These are phyloP conservation scores for Acorus gramineus DNA, from an alignment of 106 monocot species.

Conservation along the genomic window DNA sequence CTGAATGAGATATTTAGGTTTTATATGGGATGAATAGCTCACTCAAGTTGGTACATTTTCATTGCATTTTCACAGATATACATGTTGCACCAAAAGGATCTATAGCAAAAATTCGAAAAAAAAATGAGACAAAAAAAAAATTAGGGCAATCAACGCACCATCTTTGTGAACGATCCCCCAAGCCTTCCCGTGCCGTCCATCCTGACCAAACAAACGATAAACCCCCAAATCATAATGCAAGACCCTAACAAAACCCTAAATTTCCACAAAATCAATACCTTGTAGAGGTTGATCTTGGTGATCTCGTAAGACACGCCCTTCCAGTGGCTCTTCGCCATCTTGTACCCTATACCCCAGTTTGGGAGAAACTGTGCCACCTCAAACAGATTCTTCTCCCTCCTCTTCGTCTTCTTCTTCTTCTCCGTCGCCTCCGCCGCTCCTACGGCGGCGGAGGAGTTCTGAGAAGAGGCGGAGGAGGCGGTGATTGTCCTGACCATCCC, in stretches of 20 bases:
- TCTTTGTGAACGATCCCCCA: slow-evolving; percentile 86
- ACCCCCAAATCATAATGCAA: not conserved
- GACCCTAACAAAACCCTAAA: not conserved
- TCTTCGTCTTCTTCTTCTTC: slow-evolving; percentile 36
- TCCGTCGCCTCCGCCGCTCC: slow-evolving; percentile 4
- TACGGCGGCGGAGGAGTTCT: slow-evolving; percentile 1
- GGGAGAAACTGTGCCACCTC: slow-evolving; percentile 92
- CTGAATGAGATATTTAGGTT: no score
- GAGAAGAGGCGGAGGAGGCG: slow-evolving; percentile 7
- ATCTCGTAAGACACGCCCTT: slow-evolving; percentile 77
- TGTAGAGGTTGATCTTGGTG: slow-evolving; percentile 97
- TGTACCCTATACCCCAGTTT: slow-evolving; percentile 81
- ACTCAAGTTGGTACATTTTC: no score
- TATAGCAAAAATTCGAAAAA: no score
- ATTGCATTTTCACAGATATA: no score
- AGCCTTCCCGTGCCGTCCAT: slow-evolving; percentile 89
- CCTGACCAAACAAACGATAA: slow-evolving; percentile 18
- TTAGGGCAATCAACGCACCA: slow-evolving; percentile 26
- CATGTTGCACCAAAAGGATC: no score
- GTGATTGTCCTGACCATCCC: slow-evolving; percentile 11
- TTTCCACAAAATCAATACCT: slow-evolving; percentile 31
- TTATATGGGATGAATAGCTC: no score
- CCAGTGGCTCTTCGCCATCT: slow-evolving; percentile 88
- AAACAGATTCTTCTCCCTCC: slow-evolving; percentile 95
- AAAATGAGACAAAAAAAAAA: no score